Evolutionary conservation across 495 filamentous ascomycete genomes (phyloP), one percentile per base, ranked within the genome.

Genomic region (Penicillium daleae): DNA sequence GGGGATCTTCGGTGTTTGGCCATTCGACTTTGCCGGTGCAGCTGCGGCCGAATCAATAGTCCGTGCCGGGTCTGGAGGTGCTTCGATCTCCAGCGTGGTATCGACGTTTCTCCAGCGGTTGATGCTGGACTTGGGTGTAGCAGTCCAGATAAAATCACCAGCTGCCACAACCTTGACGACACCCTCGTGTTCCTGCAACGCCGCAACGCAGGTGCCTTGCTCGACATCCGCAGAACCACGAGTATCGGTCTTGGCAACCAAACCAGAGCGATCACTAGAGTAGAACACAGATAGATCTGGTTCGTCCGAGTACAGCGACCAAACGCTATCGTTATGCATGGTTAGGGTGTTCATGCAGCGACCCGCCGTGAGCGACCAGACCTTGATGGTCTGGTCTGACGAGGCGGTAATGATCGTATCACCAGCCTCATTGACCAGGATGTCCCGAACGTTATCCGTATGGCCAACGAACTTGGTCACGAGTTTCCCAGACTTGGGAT

Each of bases 381-480:
- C 86, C 76, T 99, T 99, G 77, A 99, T 89, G 0, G 95, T 97
- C 73, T 95, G 92, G 72, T 99, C 95, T 2, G 95, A 96, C 53
- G 93, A 97, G 4, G 92, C 96, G 0, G 93, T 96, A 85, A 99
- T 86, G 53, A 99, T 90, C 33, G 87, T 94, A 74, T 97, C 92
- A 9, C 91, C 92, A 58, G 90, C 86, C 67, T 94, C 85, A 64
- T 90, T 96, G 67, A 99, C 88, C 56, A 98, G 78, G 61, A 99
- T 92, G 63, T 92, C 88, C 48, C 95, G 89, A 62, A 99, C 85
- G 63, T 94, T 97, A 77, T 97, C 95, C 37, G 93, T 97, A 76
- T 99, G 95, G n/a, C 95, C 95, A 9, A 97, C 92, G 58, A 99
- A 93, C 71, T 97, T 98, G 53, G 93, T 97, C 56, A 99, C 89